Evolutionary conservation across 2,329 filamentous ascomycete species (phyloP).

Genomic region (Phaeosphaeria sp.): DNA sequence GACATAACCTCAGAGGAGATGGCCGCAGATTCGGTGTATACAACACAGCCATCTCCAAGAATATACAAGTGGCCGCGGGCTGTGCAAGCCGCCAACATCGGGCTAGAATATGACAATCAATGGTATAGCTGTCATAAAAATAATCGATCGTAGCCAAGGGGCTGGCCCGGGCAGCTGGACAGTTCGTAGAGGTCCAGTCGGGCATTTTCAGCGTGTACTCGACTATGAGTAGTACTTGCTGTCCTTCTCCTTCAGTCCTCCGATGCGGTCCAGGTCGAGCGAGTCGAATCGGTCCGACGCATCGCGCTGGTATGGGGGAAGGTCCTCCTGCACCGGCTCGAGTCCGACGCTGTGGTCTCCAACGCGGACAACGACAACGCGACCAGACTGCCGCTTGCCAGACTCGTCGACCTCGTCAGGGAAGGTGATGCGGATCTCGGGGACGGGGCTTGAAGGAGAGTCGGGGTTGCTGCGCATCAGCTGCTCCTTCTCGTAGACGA

Average conservation of each 20-base stretch:
- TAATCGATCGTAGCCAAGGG: slow-evolving; percentile 48
- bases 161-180: slow-evolving; percentile 29
- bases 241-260: slow-evolving; percentile 91
- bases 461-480: slow-evolving; percentile 78
- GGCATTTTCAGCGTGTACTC: slow-evolving; percentile 11
- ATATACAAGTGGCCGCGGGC: slow-evolving; percentile 45
- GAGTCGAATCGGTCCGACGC: slow-evolving; percentile 84
- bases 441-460: slow-evolving; percentile 79
- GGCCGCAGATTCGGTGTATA: slow-evolving; percentile 32
- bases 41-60: slow-evolving; percentile 40
- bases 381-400: slow-evolving; percentile 81
- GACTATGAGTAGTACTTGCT: slow-evolving; percentile 54
- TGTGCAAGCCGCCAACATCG: slow-evolving; percentile 17
- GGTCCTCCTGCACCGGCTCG: slow-evolving; percentile 79
- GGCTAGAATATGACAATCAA: slow-evolving; percentile 34
- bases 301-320: slow-evolving; percentile 89
- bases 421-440: slow-evolving; percentile 98
- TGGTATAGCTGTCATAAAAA: slow-evolving; percentile 43
- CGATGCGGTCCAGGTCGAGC: slow-evolving; percentile 92
- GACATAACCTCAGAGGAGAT: slow-evolving; percentile 46
- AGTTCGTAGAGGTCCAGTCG: slow-evolving; percentile 22
- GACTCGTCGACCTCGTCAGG: slow-evolving; percentile 89
- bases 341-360: slow-evolving; percentile 88
- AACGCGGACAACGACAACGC: slow-evolving; percentile 89
- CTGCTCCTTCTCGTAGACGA: slow-evolving; percentile 80